Base-by-base conservation (phyloP, 1,284 basidiomycete genomes). In the Lentinus polychrous region DNA sequence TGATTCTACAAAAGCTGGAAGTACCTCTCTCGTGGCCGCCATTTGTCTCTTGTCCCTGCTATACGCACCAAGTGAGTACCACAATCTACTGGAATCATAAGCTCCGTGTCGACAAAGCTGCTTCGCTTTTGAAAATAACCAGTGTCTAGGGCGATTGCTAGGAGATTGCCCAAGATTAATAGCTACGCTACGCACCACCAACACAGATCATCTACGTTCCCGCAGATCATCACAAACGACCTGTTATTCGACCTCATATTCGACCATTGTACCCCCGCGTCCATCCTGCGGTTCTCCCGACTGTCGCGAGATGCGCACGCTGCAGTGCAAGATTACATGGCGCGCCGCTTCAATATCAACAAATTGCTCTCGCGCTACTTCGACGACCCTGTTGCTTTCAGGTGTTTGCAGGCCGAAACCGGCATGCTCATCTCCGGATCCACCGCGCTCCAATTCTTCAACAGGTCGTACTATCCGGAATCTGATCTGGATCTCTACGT, bases 171-270 rank as follows among this genome's bases (percentile, higher is more conserved):
- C 27, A 10, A 27, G 27, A 27, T 27, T 4, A 10, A 27, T 5
- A 27, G 27, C 27, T 10, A 27, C 27, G n/a, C 27, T 10, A 27
- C 27, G 27, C 27, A 27, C 27, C 27, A n/a, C n/a, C n/a, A n/a
- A n/a, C n/a, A n/a, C n/a, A n/a, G n/a, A 8, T 17, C 11, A 23
- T 27, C 27, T 27, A 4, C 27, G 27, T 27, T 10, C 27, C 10
- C 27, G 10, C 27, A 48, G 15, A 54, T 60, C 48, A 53, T 64
- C 14, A 50, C 60, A 43, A 58, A 63, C 51, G 56, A 62, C 51
- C 55, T 60, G 43, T 53, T 60, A 33, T 57, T 54, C 49, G 75
- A 61, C 33, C 46, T 52, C 23, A 56, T 63, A 40, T 56, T 61
- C 36, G 43, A 48, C 33, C 47, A 32, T 43, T 46, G 27, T 36